These are phyloP conservation scores for Oxyria digyna DNA, from an alignment of 148 eudicot species.

Conservation along the genomic window DNA sequence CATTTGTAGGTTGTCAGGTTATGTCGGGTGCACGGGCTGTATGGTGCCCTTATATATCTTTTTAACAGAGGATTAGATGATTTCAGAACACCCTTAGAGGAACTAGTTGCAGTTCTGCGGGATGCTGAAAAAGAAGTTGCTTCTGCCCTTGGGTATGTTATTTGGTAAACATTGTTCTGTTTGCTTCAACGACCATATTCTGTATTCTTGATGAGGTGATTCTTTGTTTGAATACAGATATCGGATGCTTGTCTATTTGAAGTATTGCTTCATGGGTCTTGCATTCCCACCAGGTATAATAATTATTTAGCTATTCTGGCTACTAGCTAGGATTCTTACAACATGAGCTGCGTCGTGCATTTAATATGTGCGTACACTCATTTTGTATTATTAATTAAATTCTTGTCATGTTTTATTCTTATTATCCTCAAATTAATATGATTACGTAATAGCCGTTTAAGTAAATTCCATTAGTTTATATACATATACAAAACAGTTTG, in stretches of 20 bases:
- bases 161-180: background rate
- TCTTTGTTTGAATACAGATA: conserved; percentile 40
- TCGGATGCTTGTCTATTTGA: conserved; percentile 84
- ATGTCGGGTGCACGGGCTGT: conserved; percentile 80
- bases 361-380: background rate
- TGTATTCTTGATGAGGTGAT: background rate
- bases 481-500: background rate
- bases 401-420: background rate
- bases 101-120: conserved; percentile 53
- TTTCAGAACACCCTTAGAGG: conserved; percentile 88
- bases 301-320: background rate
- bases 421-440: background rate
- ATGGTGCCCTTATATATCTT: conserved; percentile 80
- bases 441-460: background rate
- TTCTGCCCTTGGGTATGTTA: conserved; percentile 60
- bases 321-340: background rate
- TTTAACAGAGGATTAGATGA: conserved; percentile 95
- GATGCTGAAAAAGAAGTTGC: conserved; percentile 43
- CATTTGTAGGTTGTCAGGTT: conserved; percentile 64
- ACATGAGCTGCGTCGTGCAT: background rate
- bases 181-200: background rate
- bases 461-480: background rate
- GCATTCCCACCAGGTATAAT: conserved; percentile 88
- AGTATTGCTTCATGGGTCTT: conserved; percentile 88
- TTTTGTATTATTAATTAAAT: background rate